Percentiles rank a stretch among this genome's conserved stretches.
Evolutionary conservation across 1,284 basidiomycete genomes (phyloP).

Genomic region (Marasmius tenuissimus): DNA sequence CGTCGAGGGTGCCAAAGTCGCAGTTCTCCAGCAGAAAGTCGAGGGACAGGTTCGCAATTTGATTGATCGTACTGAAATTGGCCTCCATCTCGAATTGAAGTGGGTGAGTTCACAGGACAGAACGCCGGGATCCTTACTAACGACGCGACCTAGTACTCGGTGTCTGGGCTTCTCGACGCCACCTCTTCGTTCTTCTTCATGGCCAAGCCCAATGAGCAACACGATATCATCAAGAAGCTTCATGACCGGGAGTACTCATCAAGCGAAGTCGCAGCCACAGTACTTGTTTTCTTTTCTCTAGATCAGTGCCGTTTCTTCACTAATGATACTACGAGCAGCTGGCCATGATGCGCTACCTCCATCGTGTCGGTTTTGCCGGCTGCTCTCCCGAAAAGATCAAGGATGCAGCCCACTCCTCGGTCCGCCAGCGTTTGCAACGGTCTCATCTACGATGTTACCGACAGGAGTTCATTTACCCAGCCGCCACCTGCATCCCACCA

Average conservation of each 20-base stretch:
- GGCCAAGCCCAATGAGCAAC: slow-evolving; percentile 43
- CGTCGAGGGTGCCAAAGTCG: slow-evolving; percentile 54
- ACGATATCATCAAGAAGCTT: slow-evolving; percentile 56
- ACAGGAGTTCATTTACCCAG: slow-evolving; percentile 79
- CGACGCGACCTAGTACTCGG: background rate
- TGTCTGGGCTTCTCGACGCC: slow-evolving; percentile 30
- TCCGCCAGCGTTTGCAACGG: slow-evolving; percentile 77
- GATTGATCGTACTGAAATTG: slow-evolving; percentile 52
- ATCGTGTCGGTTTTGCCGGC: slow-evolving; percentile 88
- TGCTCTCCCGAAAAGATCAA: slow-evolving; percentile 80
- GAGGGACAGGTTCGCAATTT: slow-evolving; percentile 52
- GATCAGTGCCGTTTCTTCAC: slow-evolving; percentile 77
- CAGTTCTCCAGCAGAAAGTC: slow-evolving; percentile 52
- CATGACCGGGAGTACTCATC: slow-evolving; percentile 51
- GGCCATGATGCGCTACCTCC: slow-evolving; percentile 87
- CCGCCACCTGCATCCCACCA: slow-evolving; percentile 82
- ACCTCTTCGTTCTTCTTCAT: slow-evolving; percentile 47
- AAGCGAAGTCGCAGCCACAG: slow-evolving; percentile 64
- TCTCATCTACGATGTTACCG: slow-evolving; percentile 86
- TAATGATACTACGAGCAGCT: slow-evolving; percentile 98
- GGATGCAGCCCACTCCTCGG: slow-evolving; percentile 64
- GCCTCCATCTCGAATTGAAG: slow-evolving; percentile 28
- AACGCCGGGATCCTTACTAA: background rate
- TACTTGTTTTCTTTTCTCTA: slow-evolving; percentile 70
- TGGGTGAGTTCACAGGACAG: slow-evolving; percentile 16